Percentiles rank a stretch among this genome's conserved stretches.
Evolutionary conservation across 2,329 filamentous ascomycete species (phyloP).

Genomic region (Talaromyces atroroseus): DNA sequence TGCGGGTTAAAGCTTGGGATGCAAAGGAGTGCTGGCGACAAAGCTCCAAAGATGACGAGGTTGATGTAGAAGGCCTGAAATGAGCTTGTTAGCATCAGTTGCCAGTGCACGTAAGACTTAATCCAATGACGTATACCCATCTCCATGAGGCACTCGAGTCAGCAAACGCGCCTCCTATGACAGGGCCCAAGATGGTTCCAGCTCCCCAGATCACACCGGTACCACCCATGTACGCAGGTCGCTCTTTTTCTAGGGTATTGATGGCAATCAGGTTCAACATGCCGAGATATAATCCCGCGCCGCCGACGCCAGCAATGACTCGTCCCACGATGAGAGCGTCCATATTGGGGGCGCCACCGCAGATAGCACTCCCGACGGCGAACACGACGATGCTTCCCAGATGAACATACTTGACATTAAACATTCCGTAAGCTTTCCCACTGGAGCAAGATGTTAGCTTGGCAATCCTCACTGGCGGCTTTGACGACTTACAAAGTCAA

Average conservation of each 20-base stretch:
- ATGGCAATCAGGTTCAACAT: slow-evolving; percentile 19
- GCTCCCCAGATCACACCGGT: slow-evolving; percentile 28
- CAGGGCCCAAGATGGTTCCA: slow-evolving; percentile 31
- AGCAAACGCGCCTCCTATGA: slow-evolving; percentile 34
- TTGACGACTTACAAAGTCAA: slow-evolving; percentile 35
- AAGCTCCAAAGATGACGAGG: slow-evolving; percentile 40
- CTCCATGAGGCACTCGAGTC: slow-evolving; percentile 23
- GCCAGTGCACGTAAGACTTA: slow-evolving; percentile 1
- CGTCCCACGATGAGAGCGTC: slow-evolving; percentile 43
- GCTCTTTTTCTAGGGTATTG: slow-evolving; percentile 19
- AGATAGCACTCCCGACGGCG: slow-evolving; percentile 31
- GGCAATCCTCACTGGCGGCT: not conserved
- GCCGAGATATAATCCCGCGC: slow-evolving; percentile 30
- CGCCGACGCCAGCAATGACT: slow-evolving; percentile 30
- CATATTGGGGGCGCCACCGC: slow-evolving; percentile 43
- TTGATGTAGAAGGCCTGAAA: slow-evolving; percentile 15
- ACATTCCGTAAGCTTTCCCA: slow-evolving; percentile 20
- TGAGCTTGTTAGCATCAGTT: not conserved
- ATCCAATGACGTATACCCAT: slow-evolving; percentile 29
- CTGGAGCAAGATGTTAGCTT: slow-evolving; percentile 14
- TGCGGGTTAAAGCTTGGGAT: slow-evolving; percentile 3
- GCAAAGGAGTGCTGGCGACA: slow-evolving; percentile 28
- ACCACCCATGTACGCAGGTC: slow-evolving; percentile 21
- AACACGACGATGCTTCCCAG: slow-evolving; percentile 26
- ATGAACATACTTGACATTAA: slow-evolving; percentile 44